A percentile compares a stretch with the other conserved stretches of the same genome.
Conservation (phyloP, 75 land plant species). For the Selaginella moellendorffii region DNA sequence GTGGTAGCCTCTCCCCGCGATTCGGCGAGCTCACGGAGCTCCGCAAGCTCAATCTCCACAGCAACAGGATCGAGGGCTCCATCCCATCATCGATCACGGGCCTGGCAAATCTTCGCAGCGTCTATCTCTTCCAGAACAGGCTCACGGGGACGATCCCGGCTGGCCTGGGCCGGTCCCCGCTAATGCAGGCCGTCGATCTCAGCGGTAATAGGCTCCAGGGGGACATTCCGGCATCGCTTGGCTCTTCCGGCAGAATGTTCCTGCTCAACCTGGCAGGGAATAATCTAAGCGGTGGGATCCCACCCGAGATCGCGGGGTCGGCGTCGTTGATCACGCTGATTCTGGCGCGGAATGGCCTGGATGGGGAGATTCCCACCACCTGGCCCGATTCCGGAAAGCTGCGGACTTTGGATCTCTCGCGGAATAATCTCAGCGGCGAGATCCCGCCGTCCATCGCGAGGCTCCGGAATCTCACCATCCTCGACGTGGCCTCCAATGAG, state of each 20-base stretch:
- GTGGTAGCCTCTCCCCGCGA: constrained; percentile 46
- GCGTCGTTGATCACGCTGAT: constrained; percentile 9
- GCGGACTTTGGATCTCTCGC: background rate
- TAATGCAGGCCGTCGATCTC: constrained; percentile 53
- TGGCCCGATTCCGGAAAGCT: constrained; percentile 22
- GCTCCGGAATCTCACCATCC: background rate
- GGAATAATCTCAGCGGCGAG: background rate
- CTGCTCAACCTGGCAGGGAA: background rate
- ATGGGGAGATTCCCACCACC: constrained; percentile 22
- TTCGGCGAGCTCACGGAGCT: constrained; percentile 58
- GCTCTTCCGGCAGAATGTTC: background rate
- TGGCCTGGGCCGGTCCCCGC: background rate
- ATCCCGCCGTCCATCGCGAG: background rate
- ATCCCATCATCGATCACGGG: constrained; percentile 51
- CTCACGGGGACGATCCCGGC: constrained; percentile 55
- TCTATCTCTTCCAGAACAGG: constrained; percentile 61
- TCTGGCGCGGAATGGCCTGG: constrained; percentile 10
- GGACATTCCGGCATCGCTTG: constrained; percentile 19
- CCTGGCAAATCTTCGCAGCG: constrained; percentile 51
- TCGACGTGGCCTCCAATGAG: background rate
- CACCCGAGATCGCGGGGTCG: constrained; percentile 13
- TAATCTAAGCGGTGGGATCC: too few relatives aligned
- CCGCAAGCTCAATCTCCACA: constrained; percentile 76
- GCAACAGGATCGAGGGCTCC: constrained; percentile 44
- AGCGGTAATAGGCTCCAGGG: constrained; percentile 41